Evolutionary conservation across 2,329 filamentous ascomycete genomes (phyloP).

Genomic region (Hypoxylon rubiginosum): DNA sequence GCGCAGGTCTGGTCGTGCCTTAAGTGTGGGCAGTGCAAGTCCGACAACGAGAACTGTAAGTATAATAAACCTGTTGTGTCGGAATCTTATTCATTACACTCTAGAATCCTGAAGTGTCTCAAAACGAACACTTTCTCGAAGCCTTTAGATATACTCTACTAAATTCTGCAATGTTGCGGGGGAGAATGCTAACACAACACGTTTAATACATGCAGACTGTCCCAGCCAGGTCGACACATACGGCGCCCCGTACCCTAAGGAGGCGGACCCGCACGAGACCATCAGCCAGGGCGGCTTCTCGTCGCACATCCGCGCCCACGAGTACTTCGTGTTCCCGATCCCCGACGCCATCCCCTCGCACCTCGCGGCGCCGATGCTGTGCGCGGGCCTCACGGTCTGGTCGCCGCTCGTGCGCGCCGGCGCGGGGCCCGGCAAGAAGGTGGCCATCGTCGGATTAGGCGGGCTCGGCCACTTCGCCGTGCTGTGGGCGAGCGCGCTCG

Average conservation of each 20-base stretch:
- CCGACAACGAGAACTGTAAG: constrained; percentile 65
- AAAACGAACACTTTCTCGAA: no score
- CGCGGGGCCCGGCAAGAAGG: constrained; percentile 76
- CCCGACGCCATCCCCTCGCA: constrained; percentile 65
- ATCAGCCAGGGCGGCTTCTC: constrained; percentile 75
- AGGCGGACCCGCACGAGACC: constrained; percentile 66
- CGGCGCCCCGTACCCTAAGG: constrained; percentile 68
- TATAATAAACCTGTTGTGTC: no score
- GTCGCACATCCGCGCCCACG: constrained; percentile 63
- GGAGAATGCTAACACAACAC: no score
- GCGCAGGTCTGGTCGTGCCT: constrained; percentile 72
- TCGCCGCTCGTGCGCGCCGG: constrained; percentile 76
- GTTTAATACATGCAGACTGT: no score
- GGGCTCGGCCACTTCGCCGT: constrained; percentile 81
- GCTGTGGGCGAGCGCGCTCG: constrained; percentile 77
- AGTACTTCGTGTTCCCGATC: constrained; percentile 72
- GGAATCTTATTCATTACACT: no score
- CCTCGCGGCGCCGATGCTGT: constrained; percentile 77
- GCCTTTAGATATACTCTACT: no score
- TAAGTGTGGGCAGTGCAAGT: constrained; percentile 62
- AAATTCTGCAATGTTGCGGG: no score
- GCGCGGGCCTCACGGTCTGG: constrained; percentile 82
- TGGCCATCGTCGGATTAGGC: constrained; percentile 80
- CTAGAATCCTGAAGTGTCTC: no score
- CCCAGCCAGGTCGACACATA: constrained; percentile 68